Percentiles rank a stretch among this genome's conserved stretches.
Conservation (phyloP, 2,329 filamentous ascomycete genomes). For the Metarhizium humberi region DNA sequence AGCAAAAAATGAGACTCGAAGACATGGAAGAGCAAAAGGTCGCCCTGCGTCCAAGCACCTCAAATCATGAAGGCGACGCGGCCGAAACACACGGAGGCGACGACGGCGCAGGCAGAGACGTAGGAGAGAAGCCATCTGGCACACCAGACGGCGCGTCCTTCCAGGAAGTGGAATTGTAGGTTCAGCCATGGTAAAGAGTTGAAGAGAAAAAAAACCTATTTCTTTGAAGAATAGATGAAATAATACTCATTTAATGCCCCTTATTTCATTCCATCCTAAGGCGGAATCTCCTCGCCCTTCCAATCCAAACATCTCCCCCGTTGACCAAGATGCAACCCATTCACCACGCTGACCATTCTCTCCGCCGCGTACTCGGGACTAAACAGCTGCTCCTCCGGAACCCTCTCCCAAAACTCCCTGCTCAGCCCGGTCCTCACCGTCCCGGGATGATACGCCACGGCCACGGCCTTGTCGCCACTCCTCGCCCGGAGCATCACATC, state of each 20-base stretch:
- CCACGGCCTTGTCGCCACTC: constrained; percentile 53
- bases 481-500: constrained; percentile 55
- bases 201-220: not conserved
- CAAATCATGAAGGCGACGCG: constrained; percentile 18
- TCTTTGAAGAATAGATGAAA: not conserved
- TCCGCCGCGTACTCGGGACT: constrained; percentile 56
- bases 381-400: constrained; percentile 54
- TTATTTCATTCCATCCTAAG: constrained; percentile 26
- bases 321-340: constrained; percentile 36
- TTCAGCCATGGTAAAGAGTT: not conserved
- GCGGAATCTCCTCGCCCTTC: constrained; percentile 53
- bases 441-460: constrained; percentile 67
- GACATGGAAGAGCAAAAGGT: constrained; percentile 47
- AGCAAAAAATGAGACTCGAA: constrained; percentile 48
- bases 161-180: constrained; percentile 52
- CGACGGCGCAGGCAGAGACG: constrained; percentile 22
- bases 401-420: constrained; percentile 60
- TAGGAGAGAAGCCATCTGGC: constrained; percentile 27
- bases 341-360: constrained; percentile 51
- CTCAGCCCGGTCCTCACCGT: constrained; percentile 71
- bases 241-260: not conserved
- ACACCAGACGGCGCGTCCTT: constrained; percentile 52
- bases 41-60: constrained; percentile 32
- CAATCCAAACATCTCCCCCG: constrained; percentile 62
- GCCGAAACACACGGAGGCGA: constrained; percentile 21